Base-by-base conservation (phyloP, 306 rosid genomes). In the Vigna mungo region DNA sequence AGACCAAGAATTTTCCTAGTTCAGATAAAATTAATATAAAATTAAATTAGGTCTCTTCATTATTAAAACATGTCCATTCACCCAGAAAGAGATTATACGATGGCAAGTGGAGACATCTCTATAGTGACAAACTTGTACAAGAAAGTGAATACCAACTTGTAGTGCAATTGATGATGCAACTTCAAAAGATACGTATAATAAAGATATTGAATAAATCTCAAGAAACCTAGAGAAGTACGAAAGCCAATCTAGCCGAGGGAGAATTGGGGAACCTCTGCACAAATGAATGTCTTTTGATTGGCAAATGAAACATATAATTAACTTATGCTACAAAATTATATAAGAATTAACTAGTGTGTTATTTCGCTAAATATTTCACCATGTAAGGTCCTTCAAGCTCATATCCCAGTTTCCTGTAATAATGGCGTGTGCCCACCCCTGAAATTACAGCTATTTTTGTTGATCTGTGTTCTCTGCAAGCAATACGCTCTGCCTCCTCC, bases 301-400 rank as follows among this genome's bases (percentile, higher is more conserved):
- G 21, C 25, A 69, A 37, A 47, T 68, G 47, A 87, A 60, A 75
- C 58, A 80, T 71, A 23, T 47, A 39, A 20, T 62, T 15, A 69
- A 61, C 44, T 74, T 27, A 46, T 3, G 60, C 82, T 61, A 75
- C 89, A 87, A 89, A 88, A 94, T 39, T 80, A 48, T 53, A 75
- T 60, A 65, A 12, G 62, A 78, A 71, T 71, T 43, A 46, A 21
- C 55, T 43, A 27, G 59, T 56, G 3, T 49, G 68, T 43, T 20
- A 49, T 88, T 73, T 85, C 59, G 70, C 74, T 17, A 95, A 87
- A 70, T 75, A 73, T 90, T 95, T 95, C 56, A 92, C 93, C 99
- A 95, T 92, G 92, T 95, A 95, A 75, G 99, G 99, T 15, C 99
- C 97, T 82, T 95, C 97, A 74, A 95, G 97, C 76, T 95, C 97